Conservation (phyloP, 208 protist genomes). For the Phytomonas francai region DNA sequence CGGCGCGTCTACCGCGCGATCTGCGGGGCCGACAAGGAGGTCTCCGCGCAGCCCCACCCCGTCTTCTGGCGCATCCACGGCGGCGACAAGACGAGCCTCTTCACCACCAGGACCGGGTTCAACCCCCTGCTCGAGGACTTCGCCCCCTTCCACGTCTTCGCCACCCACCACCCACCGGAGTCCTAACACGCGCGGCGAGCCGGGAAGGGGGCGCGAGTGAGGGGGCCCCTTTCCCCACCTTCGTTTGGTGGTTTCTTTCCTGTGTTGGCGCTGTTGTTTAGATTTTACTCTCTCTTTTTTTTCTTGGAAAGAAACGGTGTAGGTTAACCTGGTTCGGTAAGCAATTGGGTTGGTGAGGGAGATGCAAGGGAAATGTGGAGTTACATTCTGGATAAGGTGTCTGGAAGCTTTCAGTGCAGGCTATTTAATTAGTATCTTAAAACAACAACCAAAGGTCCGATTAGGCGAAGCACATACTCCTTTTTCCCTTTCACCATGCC, state of each 20-base stretch:
- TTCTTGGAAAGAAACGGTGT: not conserved
- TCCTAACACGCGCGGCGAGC: constrained; percentile 28
- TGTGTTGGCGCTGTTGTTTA: not conserved
- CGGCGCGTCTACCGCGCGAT: constrained; percentile 46
- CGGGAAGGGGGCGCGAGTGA: too few species aligned
- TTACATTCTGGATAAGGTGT: too few species aligned
- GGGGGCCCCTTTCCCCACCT: too few species aligned
- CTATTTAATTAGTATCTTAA: too few species aligned
- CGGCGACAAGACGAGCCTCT: constrained; percentile 76
- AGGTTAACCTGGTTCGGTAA: too few species aligned
- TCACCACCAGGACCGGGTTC: constrained; percentile 71
- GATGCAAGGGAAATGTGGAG: too few species aligned
- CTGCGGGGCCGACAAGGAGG: constrained; percentile 65
- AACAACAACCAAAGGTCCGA: too few species aligned
- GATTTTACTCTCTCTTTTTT: constrained; percentile 9
- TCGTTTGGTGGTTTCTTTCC: too few species aligned
- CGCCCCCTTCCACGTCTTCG: constrained; percentile 69
- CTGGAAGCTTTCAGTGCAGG: too few species aligned
- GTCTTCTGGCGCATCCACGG: constrained; percentile 80
- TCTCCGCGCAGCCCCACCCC: constrained; percentile 54
- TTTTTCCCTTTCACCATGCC: too few species aligned
- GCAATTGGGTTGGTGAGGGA: too few species aligned
- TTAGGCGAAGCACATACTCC: too few species aligned
- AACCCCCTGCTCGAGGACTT: constrained; percentile 86
- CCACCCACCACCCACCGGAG: constrained; percentile 71